phyloP scores from a whole-genome alignment of 805 yeast species.

The Wickerhamiella brachini region DNA sequence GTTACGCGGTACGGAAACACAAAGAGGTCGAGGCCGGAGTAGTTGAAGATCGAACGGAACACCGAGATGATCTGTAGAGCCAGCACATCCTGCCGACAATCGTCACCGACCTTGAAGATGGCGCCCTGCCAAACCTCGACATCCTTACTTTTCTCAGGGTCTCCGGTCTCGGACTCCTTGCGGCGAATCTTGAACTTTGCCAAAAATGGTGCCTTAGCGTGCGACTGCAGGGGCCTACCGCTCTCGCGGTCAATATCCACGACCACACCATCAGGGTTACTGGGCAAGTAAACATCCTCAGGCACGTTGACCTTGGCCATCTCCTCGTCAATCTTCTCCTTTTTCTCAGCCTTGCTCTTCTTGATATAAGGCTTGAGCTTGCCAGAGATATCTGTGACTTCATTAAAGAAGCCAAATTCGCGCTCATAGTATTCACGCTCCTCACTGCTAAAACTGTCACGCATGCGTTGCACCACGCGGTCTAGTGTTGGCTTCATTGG shows the following conservation, averaged over 20 bases:
- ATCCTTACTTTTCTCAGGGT: slow-evolving; percentile 19
- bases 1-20: slow-evolving; percentile 92
- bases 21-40: slow-evolving; percentile 75
- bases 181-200: slow-evolving; percentile 81
- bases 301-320: slow-evolving; percentile 64
- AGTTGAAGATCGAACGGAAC: slow-evolving; percentile 80
- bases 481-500: slow-evolving; percentile 73
- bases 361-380: slow-evolving; percentile 89
- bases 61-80: slow-evolving; percentile 86
- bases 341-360: slow-evolving; percentile 91
- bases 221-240: slow-evolving; percentile 91
- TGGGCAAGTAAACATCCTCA: slow-evolving; percentile 82
- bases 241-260: slow-evolving; percentile 82
- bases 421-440: slow-evolving; percentile 59
- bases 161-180: slow-evolving; percentile 22
- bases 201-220: slow-evolving; percentile 97
- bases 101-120: slow-evolving; percentile 97
- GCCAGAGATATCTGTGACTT: slow-evolving; percentile 88
- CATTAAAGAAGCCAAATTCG: slow-evolving; percentile 81
- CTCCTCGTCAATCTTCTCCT: slow-evolving; percentile 89
- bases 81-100: slow-evolving; percentile 92
- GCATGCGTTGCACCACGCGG: slow-evolving; percentile 51
- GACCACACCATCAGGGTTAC: slow-evolving; percentile 92
- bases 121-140: slow-evolving; percentile 82
- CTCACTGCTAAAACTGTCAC: slow-evolving; percentile 39